Conservation (phyloP, 441 rosid genomes). For the Flueggea neowawraea region DNA sequence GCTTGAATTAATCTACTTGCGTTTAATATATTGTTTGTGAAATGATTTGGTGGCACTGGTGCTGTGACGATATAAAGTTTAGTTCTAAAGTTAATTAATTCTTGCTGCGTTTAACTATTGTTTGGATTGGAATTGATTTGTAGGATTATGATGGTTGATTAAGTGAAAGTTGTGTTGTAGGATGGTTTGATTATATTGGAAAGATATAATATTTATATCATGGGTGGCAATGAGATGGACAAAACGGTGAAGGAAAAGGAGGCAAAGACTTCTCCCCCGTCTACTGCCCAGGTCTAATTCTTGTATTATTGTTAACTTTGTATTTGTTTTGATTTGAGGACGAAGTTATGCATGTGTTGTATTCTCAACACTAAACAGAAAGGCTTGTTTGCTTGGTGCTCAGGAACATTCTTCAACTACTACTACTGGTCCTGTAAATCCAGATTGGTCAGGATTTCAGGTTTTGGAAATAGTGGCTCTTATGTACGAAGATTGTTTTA, state of each 20-base stretch:
- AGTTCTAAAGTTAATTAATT: no score
- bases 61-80: no score
- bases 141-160: conserved; percentile 14
- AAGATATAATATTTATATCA: conserved; percentile 25
- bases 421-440: conserved; percentile 56
- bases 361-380: conserved; percentile 1
- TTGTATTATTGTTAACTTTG: conserved; percentile 10
- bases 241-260: conserved; percentile 79
- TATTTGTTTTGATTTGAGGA: conserved; percentile 1
- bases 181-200: conserved; percentile 41
- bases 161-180: conserved; percentile 31
- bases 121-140: conserved; percentile 1
- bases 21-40: no score
- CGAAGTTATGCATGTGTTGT: neutral
- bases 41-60: no score
- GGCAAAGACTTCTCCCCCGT: conserved; percentile 47
- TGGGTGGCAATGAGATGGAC: conserved; percentile 75
- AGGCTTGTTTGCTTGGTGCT: conserved; percentile 13
- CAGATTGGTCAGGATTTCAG: conserved; percentile 98
- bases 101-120: neutral
- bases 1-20: no score
- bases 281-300: conserved; percentile 55
- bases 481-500: neutral
- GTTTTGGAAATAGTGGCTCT: conserved; percentile 26
- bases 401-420: conserved; percentile 72